phyloP scores from a whole-genome alignment of 2,329 filamentous ascomycete genomes.

The Pleoardoris graminearum region DNA sequence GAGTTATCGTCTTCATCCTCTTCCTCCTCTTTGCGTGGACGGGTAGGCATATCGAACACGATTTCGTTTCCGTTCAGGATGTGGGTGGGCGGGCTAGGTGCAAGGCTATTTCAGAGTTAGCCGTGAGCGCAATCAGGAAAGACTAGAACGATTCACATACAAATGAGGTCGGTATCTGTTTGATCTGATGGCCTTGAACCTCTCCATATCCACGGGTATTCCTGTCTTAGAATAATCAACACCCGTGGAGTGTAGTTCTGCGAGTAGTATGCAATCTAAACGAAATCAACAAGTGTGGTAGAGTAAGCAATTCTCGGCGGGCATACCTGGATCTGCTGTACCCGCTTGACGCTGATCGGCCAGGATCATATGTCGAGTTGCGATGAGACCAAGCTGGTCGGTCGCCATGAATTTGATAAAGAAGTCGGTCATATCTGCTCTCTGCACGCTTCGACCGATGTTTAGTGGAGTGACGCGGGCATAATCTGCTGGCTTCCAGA shows the following conservation, averaged over 20 bases:
- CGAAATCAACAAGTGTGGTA: neutral
- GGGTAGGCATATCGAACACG: neutral
- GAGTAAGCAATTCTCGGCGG: neutral
- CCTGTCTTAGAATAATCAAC: constrained; percentile 6
- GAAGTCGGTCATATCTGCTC: constrained; percentile 74
- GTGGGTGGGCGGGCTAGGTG: neutral
- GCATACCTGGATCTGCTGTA: neutral
- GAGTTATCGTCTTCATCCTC: neutral
- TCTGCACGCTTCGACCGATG: constrained; percentile 63
- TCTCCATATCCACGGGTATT: neutral
- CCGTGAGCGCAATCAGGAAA: neutral
- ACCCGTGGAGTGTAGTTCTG: neutral
- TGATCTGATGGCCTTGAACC: neutral
- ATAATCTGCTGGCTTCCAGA: constrained; percentile 70
- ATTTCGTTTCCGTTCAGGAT: neutral
- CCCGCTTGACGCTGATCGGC: constrained; percentile 36
- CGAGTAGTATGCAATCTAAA: neutral
- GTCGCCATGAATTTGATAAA: constrained; percentile 63
- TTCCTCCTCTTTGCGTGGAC: neutral
- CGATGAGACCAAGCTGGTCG: constrained; percentile 49
- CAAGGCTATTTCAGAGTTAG: neutral
- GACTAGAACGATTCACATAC: neutral
- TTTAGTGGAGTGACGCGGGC: constrained; percentile 59
- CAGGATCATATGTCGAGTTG: constrained; percentile 47
- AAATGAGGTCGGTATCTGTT: constrained; percentile 1